Evolutionary conservation across 306 rosid species (phyloP), one percentile per base, ranked within the genome.

Genomic region (Chamaecrista fasciculata): DNA sequence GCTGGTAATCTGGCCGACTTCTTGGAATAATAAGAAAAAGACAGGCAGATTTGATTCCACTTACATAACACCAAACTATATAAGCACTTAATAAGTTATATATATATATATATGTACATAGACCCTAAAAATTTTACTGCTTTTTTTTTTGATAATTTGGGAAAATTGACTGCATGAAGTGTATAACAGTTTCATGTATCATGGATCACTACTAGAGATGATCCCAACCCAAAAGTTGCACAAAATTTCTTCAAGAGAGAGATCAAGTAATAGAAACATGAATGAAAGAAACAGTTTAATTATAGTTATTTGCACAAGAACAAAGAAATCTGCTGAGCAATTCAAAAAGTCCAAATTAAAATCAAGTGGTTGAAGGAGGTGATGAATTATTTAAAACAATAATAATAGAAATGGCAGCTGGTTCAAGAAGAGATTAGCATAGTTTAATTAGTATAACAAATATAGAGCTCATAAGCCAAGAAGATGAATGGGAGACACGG

Each of bases 401-500:
- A 14, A 51, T 25, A 46, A 0, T 5, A 0, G 70, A 2, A 42
- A 24, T 1, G 62, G 90, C 88, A 87, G 88, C 89, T 76, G 4
- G 69, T 90, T 78, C 87, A 83, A 90, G 86, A 49, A 81, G 82
- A 75, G 80, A 50, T 76, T 62, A 72, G 71, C 83, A 83, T 81
- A n/a, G 80, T 83, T 83, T 83, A 86, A n/a, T n/a, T n/a, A n/a
- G n/a, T n/a, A n/a, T n/a, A n/a, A n/a, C 92, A 76, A 80, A 53
- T 67, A 76, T 62, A 80, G 82, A 90, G 97, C 98, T 86, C 98
- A 68, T 82, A 73, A 74, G 98, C 92, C 98, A 80, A 93, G 96
- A 67, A 70, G 92, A 92, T 75, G 87, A 86, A 87, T 89, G 89
- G 97, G 96, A 91, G 95, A 95, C 97, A 94, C 76, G 80, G 91